These are phyloP conservation scores for Populus hybrid DNA, from an alignment of 441 rosid genomes.

Conservation along the genomic window DNA sequence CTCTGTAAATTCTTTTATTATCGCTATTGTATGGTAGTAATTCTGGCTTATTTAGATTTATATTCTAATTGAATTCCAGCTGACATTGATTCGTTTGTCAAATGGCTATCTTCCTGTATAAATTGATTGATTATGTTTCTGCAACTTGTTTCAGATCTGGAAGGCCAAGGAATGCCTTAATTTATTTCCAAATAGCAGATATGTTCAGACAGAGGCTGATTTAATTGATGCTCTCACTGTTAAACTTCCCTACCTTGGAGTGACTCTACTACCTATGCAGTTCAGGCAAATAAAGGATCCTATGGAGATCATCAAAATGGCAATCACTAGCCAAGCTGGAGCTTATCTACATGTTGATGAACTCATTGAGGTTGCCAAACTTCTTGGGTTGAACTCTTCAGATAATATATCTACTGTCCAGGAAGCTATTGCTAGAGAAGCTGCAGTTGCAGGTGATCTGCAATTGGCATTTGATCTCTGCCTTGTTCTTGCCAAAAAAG, in stretches of 20 bases:
- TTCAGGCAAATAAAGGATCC: constrained; percentile 96
- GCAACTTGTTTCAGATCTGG: constrained; percentile 70
- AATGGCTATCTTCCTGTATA: not conserved
- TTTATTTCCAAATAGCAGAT: constrained; percentile 80
- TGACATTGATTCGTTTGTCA: constrained; percentile 1
- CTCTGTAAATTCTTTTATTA: too few relatives aligned
- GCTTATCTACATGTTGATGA: constrained; percentile 92
- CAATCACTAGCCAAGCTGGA: constrained; percentile 85
- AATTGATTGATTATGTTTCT: constrained; percentile 19
- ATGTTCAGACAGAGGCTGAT: constrained; percentile 83
- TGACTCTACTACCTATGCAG: constrained; percentile 86
- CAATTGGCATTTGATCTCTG: constrained; percentile 97
- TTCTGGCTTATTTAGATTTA: not conserved
- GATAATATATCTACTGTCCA: constrained; percentile 81
- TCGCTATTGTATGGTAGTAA: not conserved
- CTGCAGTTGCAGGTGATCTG: constrained; percentile 96
- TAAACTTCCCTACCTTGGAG: constrained; percentile 95
- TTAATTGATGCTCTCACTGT: constrained; percentile 80
- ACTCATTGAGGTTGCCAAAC: constrained; percentile 90
- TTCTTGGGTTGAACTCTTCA: constrained; percentile 80
- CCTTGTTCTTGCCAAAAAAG: constrained; percentile 79
- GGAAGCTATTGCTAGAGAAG: constrained; percentile 99
- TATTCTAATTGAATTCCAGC: constrained; percentile 3
- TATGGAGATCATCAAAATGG: constrained; percentile 96
- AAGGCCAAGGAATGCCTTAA: constrained; percentile 95